A percentile compares a stretch with the other conserved stretches of the same genome.
Conservation (phyloP, 2,329 filamentous ascomycete genomes). For the Xylariales sp. region DNA sequence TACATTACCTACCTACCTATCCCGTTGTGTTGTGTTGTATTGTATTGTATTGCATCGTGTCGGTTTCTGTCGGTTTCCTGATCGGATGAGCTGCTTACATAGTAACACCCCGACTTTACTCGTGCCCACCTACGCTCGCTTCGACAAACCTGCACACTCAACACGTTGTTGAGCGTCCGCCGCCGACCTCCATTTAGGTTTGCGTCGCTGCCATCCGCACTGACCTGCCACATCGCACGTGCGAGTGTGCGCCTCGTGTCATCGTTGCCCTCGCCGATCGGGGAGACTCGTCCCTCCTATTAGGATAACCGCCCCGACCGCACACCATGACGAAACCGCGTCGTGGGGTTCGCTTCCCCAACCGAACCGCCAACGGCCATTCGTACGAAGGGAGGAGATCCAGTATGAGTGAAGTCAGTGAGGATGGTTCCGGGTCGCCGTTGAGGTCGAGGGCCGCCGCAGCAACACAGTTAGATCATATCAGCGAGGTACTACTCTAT, state of each 20-base stretch:
- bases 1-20: too few species aligned
- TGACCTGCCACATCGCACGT: background rate
- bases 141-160: too few species aligned
- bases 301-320: too few species aligned
- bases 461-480: constrained; percentile 50
- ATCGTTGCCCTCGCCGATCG: constrained; percentile 8
- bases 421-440: constrained; percentile 61
- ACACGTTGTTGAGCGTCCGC: too few species aligned
- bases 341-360: constrained; percentile 67
- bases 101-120: too few species aligned
- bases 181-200: background rate
- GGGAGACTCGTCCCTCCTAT: background rate
- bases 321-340: constrained; percentile 53
- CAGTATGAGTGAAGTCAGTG: constrained; percentile 78
- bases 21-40: too few species aligned
- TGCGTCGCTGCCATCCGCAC: background rate
- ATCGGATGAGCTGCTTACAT: too few species aligned
- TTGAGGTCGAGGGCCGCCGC: constrained; percentile 46
- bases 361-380: constrained; percentile 60
- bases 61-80: too few species aligned
- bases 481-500: constrained; percentile 52
- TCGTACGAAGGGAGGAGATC: constrained; percentile 68
- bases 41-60: too few species aligned
- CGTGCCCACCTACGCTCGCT: too few species aligned
- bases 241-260: background rate